Percentiles rank a stretch among this genome's conserved stretches.
phyloP scores from a whole-genome alignment of 2,329 filamentous ascomycete genomes.

The Aspergillus chevalieri region DNA sequence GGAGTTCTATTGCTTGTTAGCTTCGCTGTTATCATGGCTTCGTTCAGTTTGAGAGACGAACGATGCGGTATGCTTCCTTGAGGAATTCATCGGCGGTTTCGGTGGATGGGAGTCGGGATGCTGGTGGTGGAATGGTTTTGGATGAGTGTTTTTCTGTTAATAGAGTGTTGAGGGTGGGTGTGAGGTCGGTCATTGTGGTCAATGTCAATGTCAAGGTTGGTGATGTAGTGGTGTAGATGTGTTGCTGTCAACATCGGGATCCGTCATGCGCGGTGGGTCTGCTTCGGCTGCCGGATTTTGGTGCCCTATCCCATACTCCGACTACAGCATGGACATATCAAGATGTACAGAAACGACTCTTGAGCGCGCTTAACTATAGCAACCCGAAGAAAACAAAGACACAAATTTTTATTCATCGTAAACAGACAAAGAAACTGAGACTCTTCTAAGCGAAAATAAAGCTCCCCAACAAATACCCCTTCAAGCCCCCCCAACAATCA shows the following conservation, averaged over 20 bases:
- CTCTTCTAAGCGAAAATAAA: too few species aligned
- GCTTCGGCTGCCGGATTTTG: background rate
- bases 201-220: background rate
- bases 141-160: conserved; percentile 25
- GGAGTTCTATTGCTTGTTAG: conserved; percentile 56
- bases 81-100: conserved; percentile 71
- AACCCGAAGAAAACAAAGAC: too few species aligned
- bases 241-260: conserved; percentile 1
- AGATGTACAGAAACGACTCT: too few species aligned
- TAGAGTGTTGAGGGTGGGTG: conserved; percentile 29
- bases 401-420: too few species aligned
- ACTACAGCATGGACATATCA: too few species aligned
- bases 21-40: background rate
- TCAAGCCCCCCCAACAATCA: too few species aligned
- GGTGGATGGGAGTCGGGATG: conserved; percentile 14
- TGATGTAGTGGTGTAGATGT: background rate
- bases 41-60: conserved; percentile 30
- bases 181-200: conserved; percentile 37
- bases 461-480: too few species aligned
- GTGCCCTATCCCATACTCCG: too few species aligned
- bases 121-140: conserved; percentile 30
- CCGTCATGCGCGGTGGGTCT: background rate
- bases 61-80: conserved; percentile 89
- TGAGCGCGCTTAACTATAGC: too few species aligned
- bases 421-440: too few species aligned